A percentile compares a stretch with the other conserved stretches of the same genome.
These are phyloP conservation scores for Colletotrichum graminicola DNA, from an alignment of 2,329 filamentous ascomycete species.

Conservation along the genomic window DNA sequence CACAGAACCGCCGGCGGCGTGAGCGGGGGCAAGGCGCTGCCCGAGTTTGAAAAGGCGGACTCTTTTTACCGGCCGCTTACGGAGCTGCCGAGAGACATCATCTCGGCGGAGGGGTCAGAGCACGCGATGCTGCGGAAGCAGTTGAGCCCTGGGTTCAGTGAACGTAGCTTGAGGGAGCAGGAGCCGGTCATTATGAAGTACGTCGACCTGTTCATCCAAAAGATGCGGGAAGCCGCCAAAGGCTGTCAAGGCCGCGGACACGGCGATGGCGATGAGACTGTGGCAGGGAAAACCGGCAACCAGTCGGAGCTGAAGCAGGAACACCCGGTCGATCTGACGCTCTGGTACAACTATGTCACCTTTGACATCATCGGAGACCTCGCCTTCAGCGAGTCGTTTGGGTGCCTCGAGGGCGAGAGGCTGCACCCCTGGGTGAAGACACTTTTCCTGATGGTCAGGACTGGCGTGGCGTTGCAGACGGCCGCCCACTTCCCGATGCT, in stretches of 20 bases:
- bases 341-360: slow-evolving; percentile 48
- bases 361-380: slow-evolving; percentile 51
- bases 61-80: slow-evolving; percentile 29
- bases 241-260: no score
- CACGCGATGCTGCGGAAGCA: slow-evolving; percentile 38
- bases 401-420: slow-evolving; percentile 43
- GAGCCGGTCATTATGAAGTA: slow-evolving; percentile 51
- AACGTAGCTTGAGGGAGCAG: slow-evolving; percentile 45
- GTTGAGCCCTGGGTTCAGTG: slow-evolving; percentile 45
- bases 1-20: slow-evolving; percentile 32
- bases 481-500: slow-evolving; percentile 24
- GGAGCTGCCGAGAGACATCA: slow-evolving; percentile 42
- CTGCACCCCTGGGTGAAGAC: slow-evolving; percentile 41
- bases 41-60: slow-evolving; percentile 30
- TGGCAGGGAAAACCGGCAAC: background rate
- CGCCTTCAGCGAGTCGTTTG: slow-evolving; percentile 48
- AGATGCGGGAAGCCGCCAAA: slow-evolving; percentile 48
- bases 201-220: slow-evolving; percentile 54
- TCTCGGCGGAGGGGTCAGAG: slow-evolving; percentile 13
- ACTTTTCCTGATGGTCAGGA: slow-evolving; percentile 17
- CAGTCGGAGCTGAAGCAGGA: background rate
- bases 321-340: slow-evolving; percentile 41
- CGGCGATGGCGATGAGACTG: background rate
- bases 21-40: background rate
- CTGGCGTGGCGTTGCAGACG: slow-evolving; percentile 27